Evolutionary conservation across 495 filamentous ascomycete species (phyloP).

Genomic region (Hyaloscypha bicolor): DNA sequence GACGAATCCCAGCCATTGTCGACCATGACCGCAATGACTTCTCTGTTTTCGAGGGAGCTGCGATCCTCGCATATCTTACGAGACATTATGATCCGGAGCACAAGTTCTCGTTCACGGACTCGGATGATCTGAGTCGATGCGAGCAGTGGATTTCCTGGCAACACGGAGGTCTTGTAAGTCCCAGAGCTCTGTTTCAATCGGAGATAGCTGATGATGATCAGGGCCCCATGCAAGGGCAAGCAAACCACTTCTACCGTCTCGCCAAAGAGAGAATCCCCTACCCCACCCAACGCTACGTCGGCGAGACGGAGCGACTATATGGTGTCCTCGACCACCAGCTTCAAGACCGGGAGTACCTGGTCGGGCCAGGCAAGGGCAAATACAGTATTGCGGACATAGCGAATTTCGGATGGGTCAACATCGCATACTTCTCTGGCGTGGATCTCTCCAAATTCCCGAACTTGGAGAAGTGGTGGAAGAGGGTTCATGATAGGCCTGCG

Average conservation of each 20-base stretch:
- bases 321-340: constrained; percentile 73
- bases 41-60: constrained; percentile 73
- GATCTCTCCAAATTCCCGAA: constrained; percentile 73
- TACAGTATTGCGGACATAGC: constrained; percentile 81
- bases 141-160: constrained; percentile 77
- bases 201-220: constrained; percentile 45
- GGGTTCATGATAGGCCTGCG: constrained; percentile 60
- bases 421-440: constrained; percentile 58
- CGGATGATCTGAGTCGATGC: constrained; percentile 65
- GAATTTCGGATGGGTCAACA: constrained; percentile 60
- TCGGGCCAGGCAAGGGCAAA: constrained; percentile 59
- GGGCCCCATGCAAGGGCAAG: constrained; percentile 90
- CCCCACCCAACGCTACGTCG: constrained; percentile 73
- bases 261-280: constrained; percentile 79
- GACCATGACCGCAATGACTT: constrained; percentile 68
- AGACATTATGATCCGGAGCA: constrained; percentile 76
- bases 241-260: constrained; percentile 80
- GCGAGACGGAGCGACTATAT: constrained; percentile 79
- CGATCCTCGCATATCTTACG: constrained; percentile 78
- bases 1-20: constrained; percentile 81
- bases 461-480: constrained; percentile 63
- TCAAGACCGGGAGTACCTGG: constrained; percentile 58
- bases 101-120: constrained; percentile 72
- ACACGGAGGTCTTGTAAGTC: constrained; percentile 48
- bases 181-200: constrained; percentile 36